Evolutionary conservation across 139 green algal genomes (phyloP).

Genomic region (Micromonas commoda): DNA sequence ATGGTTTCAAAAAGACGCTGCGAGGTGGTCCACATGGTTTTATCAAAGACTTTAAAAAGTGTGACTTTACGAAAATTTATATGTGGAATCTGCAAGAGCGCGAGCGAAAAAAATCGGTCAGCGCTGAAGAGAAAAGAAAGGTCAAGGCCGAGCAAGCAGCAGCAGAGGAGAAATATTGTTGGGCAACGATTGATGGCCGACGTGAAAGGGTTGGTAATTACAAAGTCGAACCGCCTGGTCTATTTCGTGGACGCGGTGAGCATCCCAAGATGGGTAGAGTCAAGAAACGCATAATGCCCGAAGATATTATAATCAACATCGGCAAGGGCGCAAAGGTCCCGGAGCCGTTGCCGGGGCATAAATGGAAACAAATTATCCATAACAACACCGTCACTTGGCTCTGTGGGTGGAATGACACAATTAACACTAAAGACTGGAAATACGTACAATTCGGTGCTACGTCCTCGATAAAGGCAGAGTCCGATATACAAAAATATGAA

Average conservation of each 20-base stretch:
- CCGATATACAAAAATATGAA: constrained; percentile 94
- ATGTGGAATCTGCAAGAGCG: constrained; percentile 74
- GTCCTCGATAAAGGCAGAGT: constrained; percentile 81
- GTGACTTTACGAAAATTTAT: constrained; percentile 95
- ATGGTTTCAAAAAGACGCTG: constrained; percentile 81
- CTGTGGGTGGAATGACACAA: constrained; percentile 92
- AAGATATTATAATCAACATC: constrained; percentile 98
- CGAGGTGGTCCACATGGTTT: constrained; percentile 60
- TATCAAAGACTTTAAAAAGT: constrained; percentile 82
- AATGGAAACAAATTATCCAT: constrained; percentile 61
- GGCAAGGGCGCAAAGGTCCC: constrained; percentile 43
- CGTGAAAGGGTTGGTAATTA: constrained; percentile 96
- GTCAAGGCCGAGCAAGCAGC: constrained; percentile 75
- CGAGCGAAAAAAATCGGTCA: constrained; percentile 84
- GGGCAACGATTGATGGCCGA: constrained; percentile 74
- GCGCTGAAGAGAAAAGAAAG: constrained; percentile 87
- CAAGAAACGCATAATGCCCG: constrained; percentile 89
- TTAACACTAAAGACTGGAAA: constrained; percentile 75
- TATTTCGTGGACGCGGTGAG: constrained; percentile 96
- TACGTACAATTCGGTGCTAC: constrained; percentile 95
- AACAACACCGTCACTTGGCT: constrained; percentile 96
- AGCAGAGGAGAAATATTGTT: constrained; percentile 85
- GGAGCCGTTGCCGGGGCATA: constrained; percentile 41
- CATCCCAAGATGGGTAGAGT: constrained; percentile 97
- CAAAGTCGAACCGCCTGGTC: constrained; percentile 88